These are phyloP conservation scores for Moesziomyces sp. DNA, from an alignment of 1,284 basidiomycete genomes.

Conservation along the genomic window DNA sequence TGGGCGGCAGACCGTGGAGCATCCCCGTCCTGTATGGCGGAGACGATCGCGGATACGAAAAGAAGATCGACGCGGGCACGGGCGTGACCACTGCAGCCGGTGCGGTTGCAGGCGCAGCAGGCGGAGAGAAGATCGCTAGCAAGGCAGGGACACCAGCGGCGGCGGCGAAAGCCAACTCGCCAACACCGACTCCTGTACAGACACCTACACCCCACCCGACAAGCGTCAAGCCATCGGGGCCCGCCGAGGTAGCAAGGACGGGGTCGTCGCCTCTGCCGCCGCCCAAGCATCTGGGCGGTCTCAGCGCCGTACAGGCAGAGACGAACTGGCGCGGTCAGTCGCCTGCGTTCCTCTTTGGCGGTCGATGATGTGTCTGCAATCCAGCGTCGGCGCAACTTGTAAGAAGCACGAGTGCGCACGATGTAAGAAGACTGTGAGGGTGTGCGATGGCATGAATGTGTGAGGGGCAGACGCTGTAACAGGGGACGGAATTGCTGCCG, in stretches of 20 bases:
- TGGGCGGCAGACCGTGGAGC: conserved; percentile 59
- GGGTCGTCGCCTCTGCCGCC: conserved; percentile 35
- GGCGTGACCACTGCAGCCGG: neutral
- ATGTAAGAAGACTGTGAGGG: no score
- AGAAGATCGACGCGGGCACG: conserved; percentile 22
- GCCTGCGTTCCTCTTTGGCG: conserved; percentile 44
- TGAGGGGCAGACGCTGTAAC: neutral
- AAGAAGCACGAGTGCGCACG: no score
- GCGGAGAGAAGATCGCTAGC: conserved; percentile 6
- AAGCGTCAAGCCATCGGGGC: neutral
- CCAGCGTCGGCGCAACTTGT: no score
- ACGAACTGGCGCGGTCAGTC: conserved; percentile 43
- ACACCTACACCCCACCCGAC: conserved; percentile 4
- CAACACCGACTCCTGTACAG: conserved; percentile 11
- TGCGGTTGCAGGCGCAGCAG: neutral
- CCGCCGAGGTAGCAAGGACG: conserved; percentile 1
- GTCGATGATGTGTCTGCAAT: conserved; percentile 12
- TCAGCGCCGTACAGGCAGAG: conserved; percentile 11
- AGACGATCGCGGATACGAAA: conserved; percentile 41
- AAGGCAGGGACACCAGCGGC: conserved; percentile 26
- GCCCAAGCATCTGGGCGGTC: conserved; percentile 38
- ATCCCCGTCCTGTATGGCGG: conserved; percentile 55
- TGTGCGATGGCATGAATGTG: neutral
- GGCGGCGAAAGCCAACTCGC: conserved; percentile 7
- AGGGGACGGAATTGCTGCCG: neutral